Evolutionary conservation across 345 rosid species (phyloP), one percentile per base, ranked within the genome.

Genomic region (Litchi chinensis): DNA sequence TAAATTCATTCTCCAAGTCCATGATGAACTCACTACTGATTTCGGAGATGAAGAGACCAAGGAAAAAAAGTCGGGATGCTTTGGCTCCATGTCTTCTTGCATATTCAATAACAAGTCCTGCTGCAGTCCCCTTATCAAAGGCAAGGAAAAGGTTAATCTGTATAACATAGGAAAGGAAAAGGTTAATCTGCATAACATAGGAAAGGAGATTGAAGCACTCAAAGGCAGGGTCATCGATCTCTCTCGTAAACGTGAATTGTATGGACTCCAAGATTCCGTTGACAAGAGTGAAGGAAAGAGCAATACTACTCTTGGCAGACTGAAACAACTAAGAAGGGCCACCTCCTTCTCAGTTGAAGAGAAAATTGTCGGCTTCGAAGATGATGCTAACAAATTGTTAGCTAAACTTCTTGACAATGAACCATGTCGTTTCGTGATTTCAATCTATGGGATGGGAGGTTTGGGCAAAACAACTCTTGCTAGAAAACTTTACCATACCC

Each of bases 391-490:
- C 78, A 79, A 41, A 39, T 76, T 76, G 75, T 79, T 4, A 80
- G 82, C 68, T 72, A 76, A 76, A 40, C 80, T 83, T 57, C 22
- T 67, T 12, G 19, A 52, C 10, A 5, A 19, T 5, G 85, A 71
- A 57, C 74, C 41, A 22, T 75, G 60, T 2, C 72, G 79, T 70
- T 72, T 65, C 26, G 80, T 77, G 1, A 16, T 82, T 39, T 75
- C 85, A 18, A 82, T 82, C 16, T 82, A 76, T 18, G 82, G 85
- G 0, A 79, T 82, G 85, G 82, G 80, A 3, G 83, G 83, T 59
- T 65, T 81, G 13, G 83, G 83, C 3, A 81, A 81, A 73, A 81
- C 83, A 5, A 81, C 83, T 48, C 82, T 79, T 13, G 82, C 82
- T 2, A 75, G 65, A 41, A 79, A 65, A 63, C 75, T 82, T 4